Conservation (phyloP, 225 moss, liverwort and hornwort species). For the Neckera pumila region DNA sequence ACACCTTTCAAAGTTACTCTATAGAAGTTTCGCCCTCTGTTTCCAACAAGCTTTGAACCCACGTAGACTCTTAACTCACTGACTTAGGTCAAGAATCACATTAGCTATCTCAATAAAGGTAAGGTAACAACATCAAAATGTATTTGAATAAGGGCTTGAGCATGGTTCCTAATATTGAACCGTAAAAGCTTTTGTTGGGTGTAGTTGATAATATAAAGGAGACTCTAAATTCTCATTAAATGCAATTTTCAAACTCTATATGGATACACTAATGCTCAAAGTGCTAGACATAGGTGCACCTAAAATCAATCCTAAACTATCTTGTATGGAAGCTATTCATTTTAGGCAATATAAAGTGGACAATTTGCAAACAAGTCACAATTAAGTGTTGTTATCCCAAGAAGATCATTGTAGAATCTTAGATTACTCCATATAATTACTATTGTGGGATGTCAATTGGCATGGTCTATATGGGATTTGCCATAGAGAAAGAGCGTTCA, state of each 20-base stretch:
- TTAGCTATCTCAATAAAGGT: too few relatives aligned
- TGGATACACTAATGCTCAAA: background rate
- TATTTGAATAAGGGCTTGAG: fast-evolving
- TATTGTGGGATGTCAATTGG: background rate
- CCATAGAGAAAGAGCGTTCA: too few relatives aligned
- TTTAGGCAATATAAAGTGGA: fast-evolving
- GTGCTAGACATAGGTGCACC: too few relatives aligned
- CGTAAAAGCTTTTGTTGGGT: background rate
- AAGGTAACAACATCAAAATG: background rate
- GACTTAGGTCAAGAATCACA: too few relatives aligned
- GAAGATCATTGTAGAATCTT: background rate
- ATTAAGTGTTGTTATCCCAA: too few relatives aligned
- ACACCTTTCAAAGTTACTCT: too few relatives aligned
- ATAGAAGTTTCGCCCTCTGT: too few relatives aligned
- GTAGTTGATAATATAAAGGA: background rate
- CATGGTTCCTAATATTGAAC: background rate
- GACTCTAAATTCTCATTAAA: background rate
- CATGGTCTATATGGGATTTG: background rate
- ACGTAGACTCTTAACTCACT: too few relatives aligned
- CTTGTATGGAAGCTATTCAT: fast-evolving
- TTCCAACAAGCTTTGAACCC: too few relatives aligned
- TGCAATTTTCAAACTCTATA: background rate
- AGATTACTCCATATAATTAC: fast-evolving
- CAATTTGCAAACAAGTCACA: fast-evolving
- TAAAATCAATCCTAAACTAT: fast-evolving